Percentiles rank a stretch among this genome's conserved stretches.
phyloP scores from a whole-genome alignment of 2,329 filamentous ascomycete genomes.

The Acrodontium crateriforme region DNA sequence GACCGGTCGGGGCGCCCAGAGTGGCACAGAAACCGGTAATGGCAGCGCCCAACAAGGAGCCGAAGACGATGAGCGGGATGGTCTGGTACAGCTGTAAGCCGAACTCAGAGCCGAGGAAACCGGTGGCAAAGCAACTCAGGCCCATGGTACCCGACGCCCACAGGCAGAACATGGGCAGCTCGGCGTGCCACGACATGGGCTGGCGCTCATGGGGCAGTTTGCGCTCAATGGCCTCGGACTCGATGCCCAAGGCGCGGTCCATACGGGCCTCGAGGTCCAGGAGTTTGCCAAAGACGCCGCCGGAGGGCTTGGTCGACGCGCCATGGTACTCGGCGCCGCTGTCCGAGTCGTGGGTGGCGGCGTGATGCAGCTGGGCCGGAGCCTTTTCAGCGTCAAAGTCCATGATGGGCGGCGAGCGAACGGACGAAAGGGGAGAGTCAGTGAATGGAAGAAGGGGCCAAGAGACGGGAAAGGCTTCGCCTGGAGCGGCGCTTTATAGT shows the following conservation, averaged over 20 bases:
- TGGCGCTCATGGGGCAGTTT: conserved; percentile 31
- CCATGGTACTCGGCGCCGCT: conserved; percentile 6
- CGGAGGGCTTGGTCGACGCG: conserved; percentile 7
- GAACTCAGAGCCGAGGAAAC: conserved; percentile 35
- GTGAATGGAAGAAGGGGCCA: conserved; percentile 1
- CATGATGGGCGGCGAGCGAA: neutral
- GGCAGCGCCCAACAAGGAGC: conserved; percentile 19
- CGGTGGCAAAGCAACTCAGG: conserved; percentile 25
- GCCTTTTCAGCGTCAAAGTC: too few species aligned
- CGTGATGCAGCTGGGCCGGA: too few species aligned
- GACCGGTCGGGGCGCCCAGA: conserved; percentile 21
- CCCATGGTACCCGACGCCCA: conserved; percentile 25
- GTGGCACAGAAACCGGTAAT: conserved; percentile 22
- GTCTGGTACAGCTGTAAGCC: conserved; percentile 31
- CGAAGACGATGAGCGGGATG: conserved; percentile 19
- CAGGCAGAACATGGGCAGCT: conserved; percentile 21
- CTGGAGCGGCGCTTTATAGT: too few species aligned
- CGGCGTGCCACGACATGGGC: conserved; percentile 25
- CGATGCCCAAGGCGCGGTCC: conserved; percentile 33
- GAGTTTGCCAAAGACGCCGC: conserved; percentile 21
- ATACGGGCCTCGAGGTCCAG: conserved; percentile 27
- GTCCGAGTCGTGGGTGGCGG: too few species aligned
- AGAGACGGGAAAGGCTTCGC: too few species aligned
- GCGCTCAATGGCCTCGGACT: conserved; percentile 35
- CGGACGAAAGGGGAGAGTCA: conserved; percentile 1